Conservation (phyloP, 495 filamentous ascomycete genomes). For the Podospora pseudocomata region DNA sequence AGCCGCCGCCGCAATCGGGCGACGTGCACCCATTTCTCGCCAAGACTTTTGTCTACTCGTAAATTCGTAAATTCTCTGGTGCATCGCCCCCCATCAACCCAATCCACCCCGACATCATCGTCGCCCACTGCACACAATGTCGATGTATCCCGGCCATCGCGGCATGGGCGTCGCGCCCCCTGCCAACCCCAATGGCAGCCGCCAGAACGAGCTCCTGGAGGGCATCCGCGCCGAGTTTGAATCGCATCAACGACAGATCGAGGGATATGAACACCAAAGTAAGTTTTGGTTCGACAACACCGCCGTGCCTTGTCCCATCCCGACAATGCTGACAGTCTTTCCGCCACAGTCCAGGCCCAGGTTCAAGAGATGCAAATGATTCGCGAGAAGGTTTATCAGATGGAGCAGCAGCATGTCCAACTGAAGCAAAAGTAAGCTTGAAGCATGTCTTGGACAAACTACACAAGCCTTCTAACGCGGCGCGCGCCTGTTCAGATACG, state of each 20-base stretch:
- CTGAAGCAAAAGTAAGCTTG: conserved; percentile 84
- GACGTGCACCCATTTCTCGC: conserved; percentile 17
- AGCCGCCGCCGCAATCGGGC: conserved; percentile 4
- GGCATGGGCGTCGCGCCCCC: conserved; percentile 63
- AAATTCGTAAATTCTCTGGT: not conserved
- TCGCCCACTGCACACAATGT: conserved; percentile 41
- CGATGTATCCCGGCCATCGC: conserved; percentile 90
- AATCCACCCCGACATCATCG: not conserved
- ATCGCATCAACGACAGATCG: conserved; percentile 65
- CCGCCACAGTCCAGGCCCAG: conserved; percentile 67
- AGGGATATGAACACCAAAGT: conserved; percentile 88
- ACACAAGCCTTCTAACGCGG: conserved; percentile 7
- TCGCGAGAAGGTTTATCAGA: conserved; percentile 79
- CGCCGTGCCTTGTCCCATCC: conserved; percentile 6
- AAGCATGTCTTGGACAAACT: not conserved
- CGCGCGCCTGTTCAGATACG: conserved; percentile 61
- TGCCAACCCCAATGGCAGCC: conserved; percentile 50
- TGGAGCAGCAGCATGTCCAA: conserved; percentile 80
- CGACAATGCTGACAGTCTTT: conserved; percentile 8
- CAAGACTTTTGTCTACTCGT: conserved; percentile 11
- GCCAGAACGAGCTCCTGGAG: conserved; percentile 86
- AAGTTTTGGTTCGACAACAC: conserved; percentile 41
- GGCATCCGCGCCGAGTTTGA: conserved; percentile 90
- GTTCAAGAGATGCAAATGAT: conserved; percentile 91
- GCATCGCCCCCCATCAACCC: conserved; percentile 4